Evolutionary conservation across 2,329 filamentous ascomycete genomes (phyloP), one percentile per base, ranked within the genome.

Genomic region (Paramyrothecium sp.): DNA sequence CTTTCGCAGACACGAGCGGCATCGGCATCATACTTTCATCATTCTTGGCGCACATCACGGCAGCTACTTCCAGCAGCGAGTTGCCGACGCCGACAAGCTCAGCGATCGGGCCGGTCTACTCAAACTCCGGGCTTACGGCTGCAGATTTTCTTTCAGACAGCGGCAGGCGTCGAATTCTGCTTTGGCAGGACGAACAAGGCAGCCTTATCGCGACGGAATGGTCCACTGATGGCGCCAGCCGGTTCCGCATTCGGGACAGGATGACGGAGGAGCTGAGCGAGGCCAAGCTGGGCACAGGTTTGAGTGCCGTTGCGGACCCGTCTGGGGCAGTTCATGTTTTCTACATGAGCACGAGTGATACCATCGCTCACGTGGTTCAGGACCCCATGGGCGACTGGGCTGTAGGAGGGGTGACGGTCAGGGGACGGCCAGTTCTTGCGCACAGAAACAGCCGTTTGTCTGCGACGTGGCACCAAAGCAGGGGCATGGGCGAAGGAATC

Each of bases 161-260:
- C 13, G 38, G n/a, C 38, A 56, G 54, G 17, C 57, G 61, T 17
- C 57, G 61, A 2, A 48, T 66, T 12, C 22, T 67, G 2, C 22
- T 67, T 13, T 63, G 64, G 60, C 66, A 68, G 33, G 63, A 66
- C 26, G 59, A 59, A 5, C 55, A 60, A 7, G 57, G 58, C 30
- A 54, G 61, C n/a, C 60, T 68, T 17, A 51, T 60, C 13, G 58
- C 59, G 3, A 54, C 57, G 2, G 56, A 66, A 20, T 61, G 59
- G 57, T 26, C 51, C 1, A 41, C 54, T 10, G 54, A 51, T 10
- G 54, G 54, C 20, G 48, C 47, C 5, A 41, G 21, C 4, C 54
- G 58, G 20, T 62, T 58, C 22, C 56, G 54, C 10, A 47, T 63
- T 41, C 51, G 22, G 38, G 60, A 63, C 47, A 59, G 54, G 44